Conservation (phyloP, 768 basidiomycete species). For the Pulveroboletus sp. region DNA sequence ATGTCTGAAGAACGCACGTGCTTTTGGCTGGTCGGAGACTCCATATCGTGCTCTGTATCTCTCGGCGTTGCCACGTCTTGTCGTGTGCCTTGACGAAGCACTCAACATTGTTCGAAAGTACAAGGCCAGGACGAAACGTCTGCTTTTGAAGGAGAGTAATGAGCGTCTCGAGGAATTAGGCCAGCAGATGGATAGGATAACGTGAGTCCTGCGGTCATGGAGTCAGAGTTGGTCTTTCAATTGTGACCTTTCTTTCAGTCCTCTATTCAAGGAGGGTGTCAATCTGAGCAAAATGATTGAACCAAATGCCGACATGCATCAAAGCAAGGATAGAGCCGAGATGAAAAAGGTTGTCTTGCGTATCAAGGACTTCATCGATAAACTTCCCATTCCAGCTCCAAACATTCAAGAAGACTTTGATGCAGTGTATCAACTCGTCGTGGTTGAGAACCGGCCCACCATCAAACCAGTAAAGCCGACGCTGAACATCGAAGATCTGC, state of each 20-base stretch:
- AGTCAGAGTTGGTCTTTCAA: no score
- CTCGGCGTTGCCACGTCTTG: slow-evolving; percentile 37
- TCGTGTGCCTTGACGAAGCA: slow-evolving; percentile 39
- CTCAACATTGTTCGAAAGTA: slow-evolving; percentile 20
- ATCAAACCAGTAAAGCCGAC: slow-evolving; percentile 16
- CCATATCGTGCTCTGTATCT: slow-evolving; percentile 38
- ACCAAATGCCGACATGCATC: slow-evolving; percentile 31
- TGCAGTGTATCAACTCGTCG: slow-evolving; percentile 35
- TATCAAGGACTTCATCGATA: slow-evolving; percentile 28
- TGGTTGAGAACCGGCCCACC: slow-evolving; percentile 14
- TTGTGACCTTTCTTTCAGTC: no score
- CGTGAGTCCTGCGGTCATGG: no score
- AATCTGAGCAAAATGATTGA: slow-evolving; percentile 31
- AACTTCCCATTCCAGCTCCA: slow-evolving; percentile 20
- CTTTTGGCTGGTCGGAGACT: slow-evolving; percentile 26
- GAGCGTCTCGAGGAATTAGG: slow-evolving; percentile 35
- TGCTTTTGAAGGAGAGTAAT: slow-evolving; percentile 27
- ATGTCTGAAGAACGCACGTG: slow-evolving; percentile 27
- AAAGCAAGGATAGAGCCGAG: slow-evolving; percentile 13
- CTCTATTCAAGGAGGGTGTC: slow-evolving; percentile 22
- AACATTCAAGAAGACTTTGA: slow-evolving; percentile 27
- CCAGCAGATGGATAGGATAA: slow-evolving; percentile 27
- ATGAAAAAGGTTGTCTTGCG: slow-evolving; percentile 29
- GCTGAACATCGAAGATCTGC: slow-evolving; percentile 27
- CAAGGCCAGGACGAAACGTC: slow-evolving; percentile 34